Conservation (phyloP, 306 rosid genomes). For the Cicer pinnatifidum region DNA sequence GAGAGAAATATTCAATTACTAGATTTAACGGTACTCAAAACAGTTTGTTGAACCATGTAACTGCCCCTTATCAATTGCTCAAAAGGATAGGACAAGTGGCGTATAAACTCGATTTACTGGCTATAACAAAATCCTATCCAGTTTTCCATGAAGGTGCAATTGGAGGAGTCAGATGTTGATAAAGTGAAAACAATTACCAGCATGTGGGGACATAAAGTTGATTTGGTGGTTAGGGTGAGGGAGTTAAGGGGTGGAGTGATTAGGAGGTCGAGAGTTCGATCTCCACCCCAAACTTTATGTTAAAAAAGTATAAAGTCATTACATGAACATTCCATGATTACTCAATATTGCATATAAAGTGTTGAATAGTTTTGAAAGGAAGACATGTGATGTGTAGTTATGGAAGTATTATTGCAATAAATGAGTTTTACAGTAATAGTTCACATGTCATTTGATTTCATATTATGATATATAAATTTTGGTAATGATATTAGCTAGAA, state of each 20-base stretch:
- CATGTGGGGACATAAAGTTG: background rate
- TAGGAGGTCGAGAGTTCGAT: background rate
- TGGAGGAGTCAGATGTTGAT: background rate
- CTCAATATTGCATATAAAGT: background rate
- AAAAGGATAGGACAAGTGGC: too few species aligned
- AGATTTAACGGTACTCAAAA: too few species aligned
- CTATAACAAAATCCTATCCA: too few species aligned
- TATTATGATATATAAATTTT: slow-evolving; percentile 9
- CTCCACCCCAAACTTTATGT: background rate
- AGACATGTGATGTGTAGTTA: slow-evolving; percentile 8
- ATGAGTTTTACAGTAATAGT: background rate
- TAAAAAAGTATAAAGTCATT: slow-evolving; percentile 13
- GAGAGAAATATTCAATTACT: too few species aligned
- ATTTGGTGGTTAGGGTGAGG: background rate
- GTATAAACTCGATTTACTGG: too few species aligned
- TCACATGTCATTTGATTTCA: too few species aligned
- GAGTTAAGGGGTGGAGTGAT: background rate
- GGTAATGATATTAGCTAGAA: slow-evolving; percentile 19
- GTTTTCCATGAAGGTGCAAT: background rate
- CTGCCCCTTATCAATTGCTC: too few species aligned
- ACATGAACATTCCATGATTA: background rate
- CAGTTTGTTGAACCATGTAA: too few species aligned
- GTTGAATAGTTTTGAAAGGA: slow-evolving; percentile 19
- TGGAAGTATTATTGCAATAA: slow-evolving; percentile 23
- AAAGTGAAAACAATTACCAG: background rate